Base-by-base conservation (phyloP, 768 basidiomycete genomes). In the Rhodocollybia butyracea region DNA sequence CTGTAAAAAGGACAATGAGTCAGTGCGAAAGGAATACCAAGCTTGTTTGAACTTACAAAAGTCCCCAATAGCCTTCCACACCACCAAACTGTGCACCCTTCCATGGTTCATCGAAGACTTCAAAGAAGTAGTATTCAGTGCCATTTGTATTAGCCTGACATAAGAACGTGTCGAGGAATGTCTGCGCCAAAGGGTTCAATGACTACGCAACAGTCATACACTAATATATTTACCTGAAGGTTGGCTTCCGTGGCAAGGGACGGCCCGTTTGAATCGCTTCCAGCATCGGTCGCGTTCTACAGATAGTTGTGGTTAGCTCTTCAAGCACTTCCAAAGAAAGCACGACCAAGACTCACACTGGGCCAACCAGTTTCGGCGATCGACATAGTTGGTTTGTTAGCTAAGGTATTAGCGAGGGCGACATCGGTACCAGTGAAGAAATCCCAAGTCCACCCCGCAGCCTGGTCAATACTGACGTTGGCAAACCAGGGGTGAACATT, bases 401-500 rank as follows among this genome's bases (percentile, higher is more conserved):
- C n/a, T 26, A 89, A 73, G 0, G 59, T 50, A 10, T 70, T 58
- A 0, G 91, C 88, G 15, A 72, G 64, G 3, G 60, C 69, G 4
- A 91, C 79, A 65, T 95, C 78, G 19, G 70, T 79, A 5, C 75
- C 64, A 57, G 85, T 62, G 77, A 94, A 97, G 76, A 91, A 98
- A 0, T 78, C 61, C 22, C 73, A 74, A 0, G 92, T 94, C 96
- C 96, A 99, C 5, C 61, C 79, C 0, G 94, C 90, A 0, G 89
- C 86, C 2, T 80, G 61, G 4, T 81, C 68, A 22, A 87, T 82
- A 7, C 81, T 77, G 29, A 88, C 80, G 60, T 88, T 84, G 17
- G 88, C 95, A 67, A 97, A 98, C 92, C 91, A 94, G 2, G 94
- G 86, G 64, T 96, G 94, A 7, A 94, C 91, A 58, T 97, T 96